Percentiles rank a stretch among this genome's conserved stretches.
Conservation (phyloP, 805 yeast species). For the Lipomyces spencermartinsiae region DNA sequence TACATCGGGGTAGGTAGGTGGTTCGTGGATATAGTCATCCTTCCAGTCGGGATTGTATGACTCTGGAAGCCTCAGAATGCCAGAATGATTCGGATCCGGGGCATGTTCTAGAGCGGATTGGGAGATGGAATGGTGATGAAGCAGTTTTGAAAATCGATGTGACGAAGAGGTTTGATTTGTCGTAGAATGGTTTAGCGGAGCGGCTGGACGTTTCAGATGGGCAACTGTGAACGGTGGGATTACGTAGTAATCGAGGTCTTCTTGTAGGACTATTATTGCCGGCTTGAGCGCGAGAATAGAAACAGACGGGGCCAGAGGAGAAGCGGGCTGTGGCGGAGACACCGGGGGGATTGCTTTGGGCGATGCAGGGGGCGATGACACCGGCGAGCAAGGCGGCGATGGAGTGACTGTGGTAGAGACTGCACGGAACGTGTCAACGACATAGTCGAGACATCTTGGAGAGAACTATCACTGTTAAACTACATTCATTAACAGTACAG, state of each 20-base stretch:
- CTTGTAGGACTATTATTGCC: conserved; percentile 87
- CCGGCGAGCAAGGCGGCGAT: conserved; percentile 18
- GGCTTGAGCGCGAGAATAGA: conserved; percentile 78
- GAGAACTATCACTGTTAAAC: conserved; percentile 58
- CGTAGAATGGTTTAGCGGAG: background rate
- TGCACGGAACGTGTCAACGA: conserved; percentile 68
- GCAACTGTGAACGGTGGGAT: conserved; percentile 67
- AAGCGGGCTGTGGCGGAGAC: conserved; percentile 8
- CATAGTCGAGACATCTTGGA: conserved; percentile 84
- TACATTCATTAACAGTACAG: conserved; percentile 41
- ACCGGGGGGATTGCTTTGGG: background rate
- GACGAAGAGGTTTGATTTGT: conserved; percentile 5
- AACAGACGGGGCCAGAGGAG: conserved; percentile 12
- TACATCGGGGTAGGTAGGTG: conserved; percentile 58
- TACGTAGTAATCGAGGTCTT: conserved; percentile 92
- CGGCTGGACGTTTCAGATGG: conserved; percentile 9
- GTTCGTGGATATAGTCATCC: conserved; percentile 18
- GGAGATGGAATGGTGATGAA: conserved; percentile 19
- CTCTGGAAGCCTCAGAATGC: conserved; percentile 12
- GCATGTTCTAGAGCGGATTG: background rate
- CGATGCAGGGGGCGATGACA: conserved; percentile 2
- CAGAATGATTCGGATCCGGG: background rate
- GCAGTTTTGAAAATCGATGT: conserved; percentile 22
- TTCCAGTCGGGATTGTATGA: conserved; percentile 18
- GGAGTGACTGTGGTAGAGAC: conserved; percentile 16